phyloP scores from a whole-genome alignment of 139 green algal species.

The Haematococcus lacustris region DNA sequence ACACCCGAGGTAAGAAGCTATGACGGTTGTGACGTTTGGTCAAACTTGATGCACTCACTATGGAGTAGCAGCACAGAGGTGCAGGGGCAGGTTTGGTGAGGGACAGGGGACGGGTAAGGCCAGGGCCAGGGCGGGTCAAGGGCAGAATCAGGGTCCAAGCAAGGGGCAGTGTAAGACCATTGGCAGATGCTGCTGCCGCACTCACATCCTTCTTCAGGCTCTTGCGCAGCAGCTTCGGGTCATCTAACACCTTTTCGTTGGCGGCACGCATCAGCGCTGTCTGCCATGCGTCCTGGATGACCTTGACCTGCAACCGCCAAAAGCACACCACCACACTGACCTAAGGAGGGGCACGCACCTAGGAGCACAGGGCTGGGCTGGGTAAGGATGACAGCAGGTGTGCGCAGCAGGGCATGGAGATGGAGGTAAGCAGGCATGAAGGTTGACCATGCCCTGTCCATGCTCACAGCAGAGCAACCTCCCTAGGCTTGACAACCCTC shows the following conservation, averaged over 20 bases:
- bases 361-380: neutral
- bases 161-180: too few relatives aligned
- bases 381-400: neutral
- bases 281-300: constrained; percentile 53
- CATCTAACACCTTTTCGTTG: constrained; percentile 80
- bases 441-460: neutral
- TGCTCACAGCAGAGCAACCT: neutral
- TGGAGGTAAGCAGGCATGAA: neutral
- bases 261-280: constrained; percentile 53
- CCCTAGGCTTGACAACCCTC: too few relatives aligned
- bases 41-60: too few relatives aligned
- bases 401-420: neutral
- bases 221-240: constrained; percentile 72
- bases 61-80: too few relatives aligned
- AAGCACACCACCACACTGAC: neutral
- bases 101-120: too few relatives aligned
- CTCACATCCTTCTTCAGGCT: constrained; percentile 51
- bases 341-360: neutral
- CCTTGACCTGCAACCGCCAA: constrained; percentile 13
- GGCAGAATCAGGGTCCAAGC: too few relatives aligned
- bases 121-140: too few relatives aligned
- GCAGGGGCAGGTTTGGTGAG: too few relatives aligned
- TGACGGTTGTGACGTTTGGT: too few relatives aligned
- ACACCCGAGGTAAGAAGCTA: too few relatives aligned
- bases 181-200: too few relatives aligned